phyloP scores from a whole-genome alignment of 1,139 yeast genomes.

The Pichia sp. region DNA sequence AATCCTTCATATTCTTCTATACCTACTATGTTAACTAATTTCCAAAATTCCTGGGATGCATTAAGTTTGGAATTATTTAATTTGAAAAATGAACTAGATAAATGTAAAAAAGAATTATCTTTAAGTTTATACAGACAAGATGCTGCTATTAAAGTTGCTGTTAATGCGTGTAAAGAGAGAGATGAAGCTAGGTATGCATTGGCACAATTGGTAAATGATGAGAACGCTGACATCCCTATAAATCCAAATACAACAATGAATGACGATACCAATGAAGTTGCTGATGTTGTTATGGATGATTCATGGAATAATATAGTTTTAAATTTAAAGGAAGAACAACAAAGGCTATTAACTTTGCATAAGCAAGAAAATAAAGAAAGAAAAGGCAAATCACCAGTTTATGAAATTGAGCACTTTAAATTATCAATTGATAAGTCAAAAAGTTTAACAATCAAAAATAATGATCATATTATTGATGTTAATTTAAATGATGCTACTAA shows the following conservation, averaged over 20 bases:
- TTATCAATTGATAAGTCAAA: neutral
- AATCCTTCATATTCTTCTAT: slow-evolving; percentile 47
- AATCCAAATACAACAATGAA: slow-evolving; percentile 1
- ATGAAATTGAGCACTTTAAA: neutral
- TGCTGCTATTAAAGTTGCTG: slow-evolving; percentile 85
- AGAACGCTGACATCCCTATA: neutral
- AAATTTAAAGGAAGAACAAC: slow-evolving; percentile 5
- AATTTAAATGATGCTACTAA: neutral
- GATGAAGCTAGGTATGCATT: slow-evolving; percentile 65
- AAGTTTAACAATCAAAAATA: slow-evolving; percentile 1
- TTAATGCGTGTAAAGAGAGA: slow-evolving; percentile 62
- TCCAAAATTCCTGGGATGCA: slow-evolving; percentile 91
- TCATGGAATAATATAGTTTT: neutral
- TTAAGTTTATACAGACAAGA: slow-evolving; percentile 77
- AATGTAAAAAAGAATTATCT: slow-evolving; percentile 66
- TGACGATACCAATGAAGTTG: slow-evolving; percentile 4
- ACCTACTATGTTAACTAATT: slow-evolving; percentile 65
- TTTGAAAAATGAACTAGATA: slow-evolving; percentile 62
- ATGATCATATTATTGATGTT: neutral
- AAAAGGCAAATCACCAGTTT: slow-evolving; percentile 7
- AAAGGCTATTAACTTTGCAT: slow-evolving; percentile 7
- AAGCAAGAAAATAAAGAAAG: slow-evolving; percentile 13
- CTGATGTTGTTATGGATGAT: neutral
- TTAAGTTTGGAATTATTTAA: slow-evolving; percentile 74
- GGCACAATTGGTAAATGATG: slow-evolving; percentile 33